Percentiles rank a stretch among this genome's conserved stretches.
These are phyloP conservation scores for Metrosideros polymorpha DNA, from an alignment of 441 rosid species.

Conservation along the genomic window DNA sequence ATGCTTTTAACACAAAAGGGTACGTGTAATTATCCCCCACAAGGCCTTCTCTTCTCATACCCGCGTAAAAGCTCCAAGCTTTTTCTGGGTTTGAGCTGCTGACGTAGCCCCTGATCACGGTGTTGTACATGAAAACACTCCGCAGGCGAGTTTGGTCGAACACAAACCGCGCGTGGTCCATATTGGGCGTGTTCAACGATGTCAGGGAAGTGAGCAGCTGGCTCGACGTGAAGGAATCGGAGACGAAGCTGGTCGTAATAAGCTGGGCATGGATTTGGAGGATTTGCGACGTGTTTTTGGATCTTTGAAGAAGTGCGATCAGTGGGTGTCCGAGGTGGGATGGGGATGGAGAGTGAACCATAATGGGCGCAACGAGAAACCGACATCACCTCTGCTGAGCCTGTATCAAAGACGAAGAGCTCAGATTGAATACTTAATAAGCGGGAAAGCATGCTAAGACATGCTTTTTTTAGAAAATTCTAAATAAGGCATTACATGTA, in stretches of 20 bases:
- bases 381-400: neutral
- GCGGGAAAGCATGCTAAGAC: neutral
- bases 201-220: slow-evolving; percentile 8
- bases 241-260: neutral
- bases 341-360: neutral
- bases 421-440: neutral
- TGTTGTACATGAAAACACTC: slow-evolving; percentile 8
- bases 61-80: slow-evolving; percentile 6
- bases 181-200: neutral
- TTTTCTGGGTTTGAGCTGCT: slow-evolving; percentile 4
- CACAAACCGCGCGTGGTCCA: slow-evolving; percentile 4
- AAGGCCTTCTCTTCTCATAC: slow-evolving; percentile 9
- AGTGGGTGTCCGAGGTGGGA: neutral
- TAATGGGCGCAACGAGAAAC: neutral
- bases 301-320: slow-evolving; percentile 5
- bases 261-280: slow-evolving; percentile 17
- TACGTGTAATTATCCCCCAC: slow-evolving; percentile 14
- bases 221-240: neutral
- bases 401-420: neutral
- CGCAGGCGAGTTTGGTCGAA: slow-evolving; percentile 6
- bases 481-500: no score
- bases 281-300: slow-evolving; percentile 2
- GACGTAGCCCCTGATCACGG: slow-evolving; percentile 13
- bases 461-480: no score
- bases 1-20: slow-evolving; percentile 22